phyloP scores from a whole-genome alignment of 495 filamentous ascomycete species.

The Platismatia glauca region DNA sequence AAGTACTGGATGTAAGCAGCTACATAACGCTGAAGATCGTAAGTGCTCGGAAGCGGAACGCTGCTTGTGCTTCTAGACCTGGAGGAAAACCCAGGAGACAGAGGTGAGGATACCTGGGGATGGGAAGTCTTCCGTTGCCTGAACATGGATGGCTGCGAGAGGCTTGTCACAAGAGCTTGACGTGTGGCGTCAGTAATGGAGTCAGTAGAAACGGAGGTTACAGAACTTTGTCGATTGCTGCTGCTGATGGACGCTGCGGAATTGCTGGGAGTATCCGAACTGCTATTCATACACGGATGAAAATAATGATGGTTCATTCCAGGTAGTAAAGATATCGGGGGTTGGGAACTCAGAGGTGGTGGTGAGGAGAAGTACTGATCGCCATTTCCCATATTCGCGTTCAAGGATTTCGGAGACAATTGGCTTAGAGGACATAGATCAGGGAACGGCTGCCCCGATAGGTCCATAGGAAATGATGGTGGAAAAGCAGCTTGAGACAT shows the following conservation, averaged over 20 bases:
- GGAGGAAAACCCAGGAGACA: slow-evolving; percentile 45
- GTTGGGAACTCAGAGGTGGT: slow-evolving; percentile 54
- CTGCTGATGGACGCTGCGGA: slow-evolving; percentile 53
- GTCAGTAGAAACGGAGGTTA: slow-evolving; percentile 58
- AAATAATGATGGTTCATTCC: slow-evolving; percentile 34
- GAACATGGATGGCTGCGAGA: slow-evolving; percentile 69
- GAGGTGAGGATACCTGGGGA: slow-evolving; percentile 55
- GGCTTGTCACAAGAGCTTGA: slow-evolving; percentile 71
- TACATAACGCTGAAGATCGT: slow-evolving; percentile 87
- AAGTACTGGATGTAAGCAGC: slow-evolving; percentile 88
- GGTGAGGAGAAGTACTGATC: slow-evolving; percentile 51
- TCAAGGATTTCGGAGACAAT: slow-evolving; percentile 51
- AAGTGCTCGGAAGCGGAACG: slow-evolving; percentile 70
- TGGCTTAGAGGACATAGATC: slow-evolving; percentile 52
- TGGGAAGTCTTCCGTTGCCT: slow-evolving; percentile 66
- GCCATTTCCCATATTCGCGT: slow-evolving; percentile 39
- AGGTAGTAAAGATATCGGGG: slow-evolving; percentile 21
- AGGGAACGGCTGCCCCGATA: slow-evolving; percentile 45
- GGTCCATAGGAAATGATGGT: slow-evolving; percentile 54
- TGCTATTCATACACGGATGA: slow-evolving; percentile 41
- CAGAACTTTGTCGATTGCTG: slow-evolving; percentile 54
- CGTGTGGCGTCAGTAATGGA: slow-evolving; percentile 92
- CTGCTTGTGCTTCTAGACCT: slow-evolving; percentile 28
- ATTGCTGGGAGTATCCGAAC: slow-evolving; percentile 54
- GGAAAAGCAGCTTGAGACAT: slow-evolving; percentile 52